A percentile compares a stretch with the other conserved stretches of the same genome.
Conservation (phyloP, 495 filamentous ascomycete genomes). For the Talaromyces thailandensis region DNA sequence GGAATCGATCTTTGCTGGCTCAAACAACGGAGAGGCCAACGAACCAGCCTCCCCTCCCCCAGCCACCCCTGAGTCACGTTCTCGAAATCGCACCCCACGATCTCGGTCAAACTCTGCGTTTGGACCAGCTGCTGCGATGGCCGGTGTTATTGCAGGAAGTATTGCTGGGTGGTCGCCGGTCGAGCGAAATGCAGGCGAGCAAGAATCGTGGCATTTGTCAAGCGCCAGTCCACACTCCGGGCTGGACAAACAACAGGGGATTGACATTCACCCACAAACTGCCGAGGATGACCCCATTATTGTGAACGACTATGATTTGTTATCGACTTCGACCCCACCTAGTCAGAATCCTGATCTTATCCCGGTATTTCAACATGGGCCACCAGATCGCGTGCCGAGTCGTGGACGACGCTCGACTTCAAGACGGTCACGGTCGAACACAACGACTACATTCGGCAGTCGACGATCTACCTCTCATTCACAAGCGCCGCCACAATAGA, state of each 20-base stretch:
- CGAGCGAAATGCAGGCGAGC: constrained; percentile 44
- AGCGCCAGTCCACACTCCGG: constrained; percentile 32
- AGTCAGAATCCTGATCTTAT: constrained; percentile 50
- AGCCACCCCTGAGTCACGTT: constrained; percentile 64
- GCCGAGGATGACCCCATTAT: constrained; percentile 46
- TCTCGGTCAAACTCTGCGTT: constrained; percentile 84
- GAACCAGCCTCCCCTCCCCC: constrained; percentile 40
- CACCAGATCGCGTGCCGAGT: constrained; percentile 26
- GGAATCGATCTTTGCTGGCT: constrained; percentile 63
- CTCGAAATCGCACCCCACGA: constrained; percentile 52
- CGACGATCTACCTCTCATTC: constrained; percentile 6
- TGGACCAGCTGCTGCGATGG: constrained; percentile 72
- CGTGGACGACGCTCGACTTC: constrained; percentile 30
- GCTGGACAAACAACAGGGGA: constrained; percentile 40
- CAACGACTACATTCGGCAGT: constrained; percentile 3
- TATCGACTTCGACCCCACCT: constrained; percentile 38
- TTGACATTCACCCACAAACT: constrained; percentile 50
- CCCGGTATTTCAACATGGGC: constrained; percentile 41
- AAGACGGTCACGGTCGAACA: constrained; percentile 27
- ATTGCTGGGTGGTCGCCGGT: constrained; percentile 87
- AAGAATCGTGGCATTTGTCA: constrained; percentile 42
- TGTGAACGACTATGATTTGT: constrained; percentile 27
- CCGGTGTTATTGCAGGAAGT: constrained; percentile 79
- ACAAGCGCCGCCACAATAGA: not conserved
- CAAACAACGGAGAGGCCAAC: constrained; percentile 40